Conservation (phyloP, 1,284 basidiomycete species). For the Pholiota adiposa region DNA sequence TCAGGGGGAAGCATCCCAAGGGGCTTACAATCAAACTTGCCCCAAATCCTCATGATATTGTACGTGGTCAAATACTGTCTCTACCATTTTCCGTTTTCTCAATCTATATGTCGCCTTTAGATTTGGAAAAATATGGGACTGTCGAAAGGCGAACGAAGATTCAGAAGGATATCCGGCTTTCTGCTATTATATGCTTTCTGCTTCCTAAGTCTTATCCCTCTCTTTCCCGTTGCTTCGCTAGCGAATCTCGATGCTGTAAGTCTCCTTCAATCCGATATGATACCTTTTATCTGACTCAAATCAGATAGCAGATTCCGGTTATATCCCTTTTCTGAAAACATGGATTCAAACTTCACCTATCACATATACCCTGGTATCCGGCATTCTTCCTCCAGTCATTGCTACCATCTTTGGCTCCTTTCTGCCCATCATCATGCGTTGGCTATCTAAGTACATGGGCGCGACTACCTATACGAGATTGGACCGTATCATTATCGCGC, state of each 20-base stretch:
- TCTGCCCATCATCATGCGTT: constrained; percentile 26
- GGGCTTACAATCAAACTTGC: constrained; percentile 25
- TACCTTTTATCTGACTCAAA: background rate
- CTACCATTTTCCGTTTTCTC: background rate
- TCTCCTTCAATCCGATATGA: too few relatives aligned
- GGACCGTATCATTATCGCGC: constrained; percentile 25
- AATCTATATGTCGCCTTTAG: constrained; percentile 7
- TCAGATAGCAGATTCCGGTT: constrained; percentile 25
- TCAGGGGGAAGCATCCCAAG: constrained; percentile 25
- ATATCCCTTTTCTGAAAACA: constrained; percentile 25
- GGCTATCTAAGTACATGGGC: constrained; percentile 28
- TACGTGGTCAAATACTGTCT: constrained; percentile 12
- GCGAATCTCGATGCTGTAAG: constrained; percentile 27
- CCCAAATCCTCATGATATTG: constrained; percentile 28
- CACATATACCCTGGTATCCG: constrained; percentile 26
- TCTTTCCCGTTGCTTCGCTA: constrained; percentile 27
- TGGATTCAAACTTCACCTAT: constrained; percentile 23
- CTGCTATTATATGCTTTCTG: constrained; percentile 21
- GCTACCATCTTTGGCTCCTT: constrained; percentile 23
- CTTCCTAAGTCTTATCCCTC: constrained; percentile 22
- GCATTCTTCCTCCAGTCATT: constrained; percentile 24
- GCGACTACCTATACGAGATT: constrained; percentile 21
- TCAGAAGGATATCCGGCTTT: constrained; percentile 24
- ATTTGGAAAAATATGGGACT: constrained; percentile 27
- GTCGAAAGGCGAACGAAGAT: constrained; percentile 15